phyloP scores from a whole-genome alignment of 2,329 filamentous ascomycete species.

The Septoria linicola region DNA sequence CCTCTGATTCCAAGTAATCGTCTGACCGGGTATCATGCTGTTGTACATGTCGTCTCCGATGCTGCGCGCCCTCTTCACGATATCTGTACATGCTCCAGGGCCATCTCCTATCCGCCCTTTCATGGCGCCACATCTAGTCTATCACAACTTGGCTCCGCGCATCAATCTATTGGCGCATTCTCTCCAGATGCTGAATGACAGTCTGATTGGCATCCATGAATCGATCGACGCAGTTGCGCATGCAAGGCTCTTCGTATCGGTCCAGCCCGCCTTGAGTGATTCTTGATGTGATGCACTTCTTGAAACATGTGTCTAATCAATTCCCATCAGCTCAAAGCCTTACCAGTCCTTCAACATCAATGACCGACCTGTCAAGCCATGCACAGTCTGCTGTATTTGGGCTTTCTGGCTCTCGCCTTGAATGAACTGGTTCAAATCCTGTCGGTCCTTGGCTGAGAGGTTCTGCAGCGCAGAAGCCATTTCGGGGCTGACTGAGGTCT shows the following conservation, averaged over 20 bases:
- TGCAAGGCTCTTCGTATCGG: constrained; percentile 73
- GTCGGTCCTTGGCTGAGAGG: constrained; percentile 52
- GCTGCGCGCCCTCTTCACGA: not conserved
- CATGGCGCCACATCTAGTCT: no score
- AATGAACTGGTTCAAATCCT: constrained; percentile 83
- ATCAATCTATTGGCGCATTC: constrained; percentile 45
- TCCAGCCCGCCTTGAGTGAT: constrained; percentile 74
- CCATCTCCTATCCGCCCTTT: not conserved
- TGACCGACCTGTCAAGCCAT: constrained; percentile 18
- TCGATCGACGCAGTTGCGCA: constrained; percentile 89
- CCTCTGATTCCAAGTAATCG: no score
- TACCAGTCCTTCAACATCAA: no score
- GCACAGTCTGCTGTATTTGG: constrained; percentile 55
- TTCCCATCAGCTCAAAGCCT: constrained; percentile 9
- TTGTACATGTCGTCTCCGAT: not conserved
- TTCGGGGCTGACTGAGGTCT: constrained; percentile 31
- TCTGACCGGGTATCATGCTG: no score
- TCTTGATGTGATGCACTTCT: constrained; percentile 78
- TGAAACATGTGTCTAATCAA: constrained; percentile 65
- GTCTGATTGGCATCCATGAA: constrained; percentile 86
- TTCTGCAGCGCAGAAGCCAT: constrained; percentile 30
- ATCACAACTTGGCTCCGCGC: no score
- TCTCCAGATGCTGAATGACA: constrained; percentile 81
- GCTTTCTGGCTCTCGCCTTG: constrained; percentile 82
- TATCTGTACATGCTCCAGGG: constrained; percentile 4